A percentile compares a stretch with the other conserved stretches of the same genome.
These are phyloP conservation scores for Rhipidocladum racemiflorum DNA, from an alignment of 176 grass and related monocot species.

Conservation along the genomic window DNA sequence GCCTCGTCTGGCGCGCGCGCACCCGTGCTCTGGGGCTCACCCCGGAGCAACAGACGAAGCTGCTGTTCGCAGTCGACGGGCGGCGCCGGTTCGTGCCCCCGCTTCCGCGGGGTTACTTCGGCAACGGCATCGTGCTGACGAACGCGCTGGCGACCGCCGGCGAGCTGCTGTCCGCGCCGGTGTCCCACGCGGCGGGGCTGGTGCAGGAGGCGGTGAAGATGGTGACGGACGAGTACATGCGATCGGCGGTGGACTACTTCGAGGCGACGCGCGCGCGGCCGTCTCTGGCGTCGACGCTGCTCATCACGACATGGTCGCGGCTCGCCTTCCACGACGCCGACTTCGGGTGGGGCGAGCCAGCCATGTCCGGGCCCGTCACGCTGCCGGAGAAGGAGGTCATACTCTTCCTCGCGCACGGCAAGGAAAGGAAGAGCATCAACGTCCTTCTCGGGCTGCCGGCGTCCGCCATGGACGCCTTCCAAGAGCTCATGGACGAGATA, in stretches of 20 bases:
- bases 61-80: constrained; percentile 91
- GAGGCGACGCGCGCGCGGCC: constrained; percentile 75
- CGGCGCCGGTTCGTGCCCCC: constrained; percentile 56
- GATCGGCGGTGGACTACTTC: constrained; percentile 90
- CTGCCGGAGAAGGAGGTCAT: constrained; percentile 93
- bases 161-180: constrained; percentile 50
- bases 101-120: constrained; percentile 69
- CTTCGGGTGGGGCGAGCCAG: constrained; percentile 83
- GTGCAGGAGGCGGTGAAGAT: constrained; percentile 65
- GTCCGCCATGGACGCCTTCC: constrained; percentile 75
- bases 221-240: constrained; percentile 88
- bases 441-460: constrained; percentile 84
- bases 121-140: constrained; percentile 84
- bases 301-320: constrained; percentile 89
- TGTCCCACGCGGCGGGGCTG: constrained; percentile 47
- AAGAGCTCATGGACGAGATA: constrained; percentile 79
- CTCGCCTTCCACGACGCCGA: constrained; percentile 77
- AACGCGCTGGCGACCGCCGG: constrained; percentile 51
- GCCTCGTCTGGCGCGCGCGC: constrained; percentile 78
- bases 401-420: constrained; percentile 78
- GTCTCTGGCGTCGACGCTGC: constrained; percentile 74
- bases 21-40: constrained; percentile 49
- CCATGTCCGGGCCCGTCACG: constrained; percentile 72
- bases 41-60: constrained; percentile 70
- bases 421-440: constrained; percentile 83